Evolutionary conservation across 192 early-diverging fungal genomes (phyloP).

Genomic region (Coemansia sp.): DNA sequence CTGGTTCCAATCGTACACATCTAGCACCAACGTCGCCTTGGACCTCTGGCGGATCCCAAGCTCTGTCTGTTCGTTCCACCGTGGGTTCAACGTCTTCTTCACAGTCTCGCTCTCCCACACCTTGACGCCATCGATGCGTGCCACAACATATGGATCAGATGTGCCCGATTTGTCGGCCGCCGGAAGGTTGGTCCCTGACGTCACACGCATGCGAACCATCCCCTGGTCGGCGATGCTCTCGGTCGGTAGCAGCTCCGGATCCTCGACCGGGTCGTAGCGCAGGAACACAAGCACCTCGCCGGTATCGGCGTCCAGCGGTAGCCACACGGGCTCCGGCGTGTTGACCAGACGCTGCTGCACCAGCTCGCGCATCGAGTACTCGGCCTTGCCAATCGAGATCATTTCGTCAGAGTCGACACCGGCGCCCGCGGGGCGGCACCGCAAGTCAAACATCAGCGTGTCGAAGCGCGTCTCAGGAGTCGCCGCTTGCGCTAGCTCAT

Average conservation of each 20-base stretch:
- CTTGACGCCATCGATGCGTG: constrained; percentile 64
- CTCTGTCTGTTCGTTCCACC: constrained; percentile 67
- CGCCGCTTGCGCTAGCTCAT: constrained; percentile 50
- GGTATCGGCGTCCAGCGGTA: constrained; percentile 53
- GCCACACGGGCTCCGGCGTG: constrained; percentile 51
- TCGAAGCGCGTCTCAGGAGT: constrained; percentile 41
- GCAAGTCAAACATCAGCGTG: constrained; percentile 39
- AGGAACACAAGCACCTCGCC: constrained; percentile 55
- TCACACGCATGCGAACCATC: constrained; percentile 60
- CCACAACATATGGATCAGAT: constrained; percentile 72
- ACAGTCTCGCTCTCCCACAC: constrained; percentile 67
- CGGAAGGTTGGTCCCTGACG: constrained; percentile 60
- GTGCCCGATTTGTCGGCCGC: constrained; percentile 72
- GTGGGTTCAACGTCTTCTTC: constrained; percentile 75
- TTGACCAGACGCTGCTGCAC: constrained; percentile 48
- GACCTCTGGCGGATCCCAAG: constrained; percentile 60
- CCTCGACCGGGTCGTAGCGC: constrained; percentile 52
- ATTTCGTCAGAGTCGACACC: constrained; percentile 39
- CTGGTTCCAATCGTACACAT: constrained; percentile 81
- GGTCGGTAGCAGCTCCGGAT: constrained; percentile 35
- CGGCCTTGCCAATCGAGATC: constrained; percentile 53
- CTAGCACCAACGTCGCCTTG: constrained; percentile 59
- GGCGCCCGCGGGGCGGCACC: constrained; percentile 42
- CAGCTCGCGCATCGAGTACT: constrained; percentile 50
- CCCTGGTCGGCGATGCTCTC: constrained; percentile 65